Base-by-base conservation (phyloP, 2,329 filamentous ascomycete genomes). In the Gyromitra esculenta region DNA sequence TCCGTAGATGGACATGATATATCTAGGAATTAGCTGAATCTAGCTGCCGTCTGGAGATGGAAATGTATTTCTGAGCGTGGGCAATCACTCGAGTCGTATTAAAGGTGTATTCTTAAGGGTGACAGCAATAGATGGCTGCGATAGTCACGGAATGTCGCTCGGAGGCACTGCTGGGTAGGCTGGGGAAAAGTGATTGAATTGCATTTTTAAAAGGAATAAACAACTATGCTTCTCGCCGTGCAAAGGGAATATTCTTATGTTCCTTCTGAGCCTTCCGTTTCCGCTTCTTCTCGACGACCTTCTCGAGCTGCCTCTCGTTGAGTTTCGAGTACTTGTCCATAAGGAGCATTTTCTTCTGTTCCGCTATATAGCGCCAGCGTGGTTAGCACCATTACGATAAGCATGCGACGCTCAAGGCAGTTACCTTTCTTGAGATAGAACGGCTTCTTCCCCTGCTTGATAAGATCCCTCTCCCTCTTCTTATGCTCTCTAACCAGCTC, bases 261-360 rank as follows among this genome's bases (percentile, higher is more conserved):
- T 98, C 96, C 86, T 91, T 95, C 8, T 89, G 87, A 0, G 92
- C 89, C 68, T 93, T 86, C 90, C 97, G 97, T 90, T 97, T 97
- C 84, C 93, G 86, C 85, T 91, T 90, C 82, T 92, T 88, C 87
- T 96, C 93, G 81, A 98, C 92, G 13, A 91, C 90, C 85, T 90
- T 91, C 78, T 96, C 92, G 76, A 94, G 88, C 84, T 97, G 91
- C 83, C 90, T 91, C 82, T 91, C 91, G 84, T 92, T 96, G 91
- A 98, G 91, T 76, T 89, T 88, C 81, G 91, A 88, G 84, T 92
- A 97, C 82, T 91, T 89, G 81, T 96, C 91, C 82, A 92, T 86
- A 78, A 97, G 85, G 72, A 94, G 86, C 84, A 91, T 86, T 86
- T 95, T 93, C 90, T 96, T 97, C 86, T 96, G 89, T 85, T 97